A percentile compares a stretch with the other conserved stretches of the same genome.
These are phyloP conservation scores for Xerocomus minutiporus DNA, from an alignment of 1,284 basidiomycete genomes.

Conservation along the genomic window DNA sequence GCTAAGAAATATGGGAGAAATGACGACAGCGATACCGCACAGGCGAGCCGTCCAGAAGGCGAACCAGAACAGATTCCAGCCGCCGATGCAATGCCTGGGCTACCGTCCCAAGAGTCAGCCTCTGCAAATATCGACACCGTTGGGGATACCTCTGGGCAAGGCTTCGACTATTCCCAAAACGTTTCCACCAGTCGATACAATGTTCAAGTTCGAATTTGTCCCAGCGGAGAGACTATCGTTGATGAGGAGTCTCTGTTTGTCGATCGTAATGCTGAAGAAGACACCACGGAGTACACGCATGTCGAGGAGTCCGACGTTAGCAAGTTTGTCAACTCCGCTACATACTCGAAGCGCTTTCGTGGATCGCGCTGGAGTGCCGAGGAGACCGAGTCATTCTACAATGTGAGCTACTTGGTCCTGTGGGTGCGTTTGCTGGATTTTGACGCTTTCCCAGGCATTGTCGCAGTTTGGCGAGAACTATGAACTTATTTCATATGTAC, in stretches of 20 bases:
- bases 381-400: slow-evolving; percentile 83
- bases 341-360: slow-evolving; percentile 71
- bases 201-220: slow-evolving; percentile 76
- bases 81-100: slow-evolving; percentile 2
- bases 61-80: slow-evolving; percentile 10
- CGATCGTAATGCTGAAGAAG: slow-evolving; percentile 59
- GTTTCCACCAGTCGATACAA: slow-evolving; percentile 67
- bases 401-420: slow-evolving; percentile 47
- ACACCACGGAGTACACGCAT: slow-evolving; percentile 68
- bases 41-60: slow-evolving; percentile 17
- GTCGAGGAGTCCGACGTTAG: slow-evolving; percentile 79
- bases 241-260: slow-evolving; percentile 78
- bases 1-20: slow-evolving; percentile 66
- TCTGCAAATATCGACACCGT: slow-evolving; percentile 8
- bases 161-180: slow-evolving; percentile 64
- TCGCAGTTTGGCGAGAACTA: slow-evolving; percentile 90
- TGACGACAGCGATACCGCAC: slow-evolving; percentile 35
- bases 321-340: slow-evolving; percentile 82
- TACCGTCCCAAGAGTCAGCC: slow-evolving; percentile 6
- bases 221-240: slow-evolving; percentile 76
- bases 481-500: slow-evolving; percentile 81
- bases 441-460: slow-evolving; percentile 54
- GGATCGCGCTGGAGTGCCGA: slow-evolving; percentile 80
- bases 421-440: slow-evolving; percentile 2
- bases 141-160: slow-evolving; percentile 45